Evolutionary conservation across 176 grass and related monocot genomes (phyloP), one percentile per base, ranked within the genome.

Genomic region (Saccharum spontaneum): DNA sequence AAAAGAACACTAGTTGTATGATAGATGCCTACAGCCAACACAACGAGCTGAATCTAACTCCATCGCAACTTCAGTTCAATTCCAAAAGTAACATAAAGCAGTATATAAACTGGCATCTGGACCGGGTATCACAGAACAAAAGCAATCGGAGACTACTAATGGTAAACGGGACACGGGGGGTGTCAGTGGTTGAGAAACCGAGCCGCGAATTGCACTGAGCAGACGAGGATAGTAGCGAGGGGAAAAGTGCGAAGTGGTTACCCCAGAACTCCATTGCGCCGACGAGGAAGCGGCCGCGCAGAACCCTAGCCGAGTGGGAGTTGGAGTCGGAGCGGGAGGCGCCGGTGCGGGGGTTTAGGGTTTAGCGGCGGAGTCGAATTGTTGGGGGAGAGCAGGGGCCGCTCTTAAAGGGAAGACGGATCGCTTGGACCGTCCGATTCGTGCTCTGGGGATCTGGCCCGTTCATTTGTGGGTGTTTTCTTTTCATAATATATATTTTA

Each of bases 211-310:
- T 36, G 52, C 9, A 30, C 64, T 34, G 14, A 70, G 12, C 10
- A 9, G 17, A 7, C 3, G 17, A n/a, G 5, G 8, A 59, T 23
- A n/a, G n/a, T 61, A 61, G 57, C 57, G 54, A 20, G 11, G 6
- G 46, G 3, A 52, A 11, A 30, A 14, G 12, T 4, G 49, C 4
- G 10, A n/a, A 30, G 24, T 2, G 5, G 11, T 83, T 79, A 90
- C 89, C 89, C 84, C 89, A 87, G 75, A 90, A 87, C 75, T 83
- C 61, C 89, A 90, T 74, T 1, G 37, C 17, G 46, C 26, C 75
- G 44, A 74, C 34, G 79, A 82, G 54, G 78, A 86, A 43, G 26
- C 43, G 33, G 83, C n/a, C 18, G 6, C 64, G 9, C 17, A 54
- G n/a, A 86, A 78, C 65, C 71, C 20, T 77, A 67, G 45, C 0